Evolutionary conservation across 176 grass and related monocot species (phyloP), one percentile per base, ranked within the genome.

Genomic region (Triticum dicoccoides): DNA sequence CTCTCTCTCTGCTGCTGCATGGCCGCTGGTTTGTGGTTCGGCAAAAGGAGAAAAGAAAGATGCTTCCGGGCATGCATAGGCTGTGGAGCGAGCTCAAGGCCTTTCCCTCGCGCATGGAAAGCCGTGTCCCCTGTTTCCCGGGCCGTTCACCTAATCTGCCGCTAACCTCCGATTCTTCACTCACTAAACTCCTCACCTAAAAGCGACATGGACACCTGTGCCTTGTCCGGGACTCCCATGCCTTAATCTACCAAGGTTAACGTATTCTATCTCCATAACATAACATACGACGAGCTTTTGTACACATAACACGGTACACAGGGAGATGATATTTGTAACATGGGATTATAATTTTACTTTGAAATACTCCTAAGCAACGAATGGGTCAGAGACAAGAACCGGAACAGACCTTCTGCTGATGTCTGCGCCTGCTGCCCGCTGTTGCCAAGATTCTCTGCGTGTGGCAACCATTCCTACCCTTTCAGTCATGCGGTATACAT

Each of bases 111-210:
- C 44, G 45, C 83, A 27, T 88, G 85, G 89, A 95, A 95, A 95
- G 93, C 61, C 59, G 93, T 93, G 93, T 90, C 91, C 90, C 91
- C 89, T 91, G 90, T 94, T 94, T 94, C 87, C 86, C 83, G 86
- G 69, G 88, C 69, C 86, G 61, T 64, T 29, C 70, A 13, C 37
- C 51, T 32, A 76, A 35, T 82, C 69, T 73, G 14, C 56, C 82
- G 62, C 87, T 85, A 85, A 42, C 85, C 69, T 90, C 88, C 52
- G 72, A 87, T 82, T 85, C 84, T 64, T 65, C 81, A 7, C 81
- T 71, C 76, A 85, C 85, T 69, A 79, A 89, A 69, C 87, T 32
- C 63, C 37, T 20, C 47, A 90, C 83, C 85, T 78, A 83, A 81
- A 92, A 88, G 91, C 87, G 65, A 25, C 78, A 58, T 25, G 81